phyloP scores from a whole-genome alignment of 768 basidiomycete species.

The Steccherinum ochraceum region DNA sequence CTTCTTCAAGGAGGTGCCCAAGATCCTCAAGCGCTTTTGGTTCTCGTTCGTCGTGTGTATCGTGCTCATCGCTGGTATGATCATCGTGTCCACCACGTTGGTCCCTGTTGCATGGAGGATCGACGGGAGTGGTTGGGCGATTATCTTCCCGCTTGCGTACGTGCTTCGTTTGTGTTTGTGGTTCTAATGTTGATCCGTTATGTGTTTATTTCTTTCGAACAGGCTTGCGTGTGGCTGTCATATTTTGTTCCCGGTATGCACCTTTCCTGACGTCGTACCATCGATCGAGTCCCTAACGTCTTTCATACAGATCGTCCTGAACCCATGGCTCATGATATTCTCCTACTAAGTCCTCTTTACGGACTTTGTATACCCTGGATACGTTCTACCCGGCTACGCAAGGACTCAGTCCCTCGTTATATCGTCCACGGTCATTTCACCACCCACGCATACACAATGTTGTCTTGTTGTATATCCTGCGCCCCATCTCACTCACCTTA shows the following conservation, averaged over 20 bases:
- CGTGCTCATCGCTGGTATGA: constrained; percentile 46
- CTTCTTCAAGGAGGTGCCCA: constrained; percentile 87
- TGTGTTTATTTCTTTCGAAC: constrained; percentile 22
- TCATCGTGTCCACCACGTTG: constrained; percentile 44
- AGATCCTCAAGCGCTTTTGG: constrained; percentile 79
- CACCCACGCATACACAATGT: background rate
- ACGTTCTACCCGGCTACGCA: background rate
- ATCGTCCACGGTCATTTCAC: background rate
- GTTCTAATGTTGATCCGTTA: background rate
- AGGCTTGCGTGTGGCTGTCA: constrained; percentile 55
- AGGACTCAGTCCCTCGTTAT: background rate
- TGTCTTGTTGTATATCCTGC: too few species aligned
- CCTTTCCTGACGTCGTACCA: constrained; percentile 1
- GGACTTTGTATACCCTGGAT: background rate
- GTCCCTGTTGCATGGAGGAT: constrained; percentile 66
- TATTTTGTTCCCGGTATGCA: constrained; percentile 68
- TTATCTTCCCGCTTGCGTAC: constrained; percentile 68
- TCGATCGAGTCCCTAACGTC: constrained; percentile 2
- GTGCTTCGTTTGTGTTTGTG: constrained; percentile 22
- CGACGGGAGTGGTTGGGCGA: constrained; percentile 57
- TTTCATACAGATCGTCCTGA: constrained; percentile 60
- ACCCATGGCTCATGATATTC: constrained; percentile 88
- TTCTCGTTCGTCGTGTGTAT: constrained; percentile 52
- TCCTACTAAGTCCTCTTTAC: constrained; percentile 46
- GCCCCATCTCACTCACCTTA: too few species aligned